phyloP scores from a whole-genome alignment of 345 rosid genomes.

The Carallia brachiata region DNA sequence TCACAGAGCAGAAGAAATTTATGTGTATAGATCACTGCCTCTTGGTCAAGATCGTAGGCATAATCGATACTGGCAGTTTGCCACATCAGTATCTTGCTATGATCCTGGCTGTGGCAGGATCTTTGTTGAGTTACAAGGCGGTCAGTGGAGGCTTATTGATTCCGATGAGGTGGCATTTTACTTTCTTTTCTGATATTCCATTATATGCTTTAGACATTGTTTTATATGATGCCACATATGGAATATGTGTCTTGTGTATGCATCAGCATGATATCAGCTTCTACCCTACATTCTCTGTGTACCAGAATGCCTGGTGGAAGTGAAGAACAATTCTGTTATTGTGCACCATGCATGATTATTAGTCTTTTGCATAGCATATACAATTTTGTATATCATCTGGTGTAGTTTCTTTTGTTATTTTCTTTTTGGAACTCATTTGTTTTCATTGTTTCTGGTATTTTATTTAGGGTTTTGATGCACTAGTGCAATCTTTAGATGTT shows the following conservation, averaged over 20 bases:
- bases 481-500: conserved; percentile 66
- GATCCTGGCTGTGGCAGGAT: conserved; percentile 92
- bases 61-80: conserved; percentile 86
- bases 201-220: background rate
- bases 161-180: conserved; percentile 55
- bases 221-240: background rate
- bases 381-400: background rate
- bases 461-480: conserved; percentile 64
- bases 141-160: conserved; percentile 81
- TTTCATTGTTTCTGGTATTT: conserved; percentile 2
- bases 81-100: conserved; percentile 57
- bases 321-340: conserved; percentile 7
- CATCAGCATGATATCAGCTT: conserved; percentile 8
- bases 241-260: background rate
- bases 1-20: conserved; percentile 78
- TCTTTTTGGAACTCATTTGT: background rate
- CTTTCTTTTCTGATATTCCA: background rate
- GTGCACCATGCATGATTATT: background rate
- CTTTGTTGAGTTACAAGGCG: conserved; percentile 71
- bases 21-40: conserved; percentile 75
- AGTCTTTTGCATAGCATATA: background rate
- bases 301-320: background rate
- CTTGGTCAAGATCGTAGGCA: conserved; percentile 89
- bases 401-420: background rate
- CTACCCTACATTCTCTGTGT: conserved; percentile 1